These are phyloP conservation scores for Pyrenula massariospora DNA, from an alignment of 495 filamentous ascomycete species.

Conservation along the genomic window DNA sequence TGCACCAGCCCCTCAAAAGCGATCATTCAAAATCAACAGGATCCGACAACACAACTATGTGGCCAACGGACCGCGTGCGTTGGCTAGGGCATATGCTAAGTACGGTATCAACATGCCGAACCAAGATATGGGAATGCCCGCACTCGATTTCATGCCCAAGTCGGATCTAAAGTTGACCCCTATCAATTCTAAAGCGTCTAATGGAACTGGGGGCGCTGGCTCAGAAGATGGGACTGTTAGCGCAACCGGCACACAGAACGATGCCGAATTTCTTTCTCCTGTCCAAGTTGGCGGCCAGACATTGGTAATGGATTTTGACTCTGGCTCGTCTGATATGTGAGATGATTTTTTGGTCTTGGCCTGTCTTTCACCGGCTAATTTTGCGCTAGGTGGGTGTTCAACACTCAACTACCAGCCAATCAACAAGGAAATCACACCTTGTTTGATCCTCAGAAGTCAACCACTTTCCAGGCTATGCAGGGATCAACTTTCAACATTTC, in stretches of 20 bases:
- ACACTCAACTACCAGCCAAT: slow-evolving; percentile 39
- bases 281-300: slow-evolving; percentile 64
- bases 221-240: slow-evolving; percentile 42
- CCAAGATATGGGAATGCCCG: slow-evolving; percentile 12
- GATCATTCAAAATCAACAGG: slow-evolving; percentile 49
- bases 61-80: slow-evolving; percentile 41
- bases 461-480: slow-evolving; percentile 33
- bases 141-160: slow-evolving; percentile 24
- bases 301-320: slow-evolving; percentile 70
- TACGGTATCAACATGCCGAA: slow-evolving; percentile 34
- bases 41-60: slow-evolving; percentile 39
- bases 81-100: slow-evolving; percentile 53
- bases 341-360: slow-evolving; percentile 26
- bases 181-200: slow-evolving; percentile 6
- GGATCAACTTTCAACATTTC: slow-evolving; percentile 49
- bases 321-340: slow-evolving; percentile 72
- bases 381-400: slow-evolving; percentile 59
- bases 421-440: slow-evolving; percentile 39
- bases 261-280: slow-evolving; percentile 59
- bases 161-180: slow-evolving; percentile 13
- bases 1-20: slow-evolving; percentile 11
- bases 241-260: slow-evolving; percentile 47
- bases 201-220: slow-evolving; percentile 5
- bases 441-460: slow-evolving; percentile 51
- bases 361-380: background rate